Percentiles rank a stretch among this genome's conserved stretches.
Evolutionary conservation across 305 asterid genomes (phyloP).

Genomic region (Solanum aculeatissimum): DNA sequence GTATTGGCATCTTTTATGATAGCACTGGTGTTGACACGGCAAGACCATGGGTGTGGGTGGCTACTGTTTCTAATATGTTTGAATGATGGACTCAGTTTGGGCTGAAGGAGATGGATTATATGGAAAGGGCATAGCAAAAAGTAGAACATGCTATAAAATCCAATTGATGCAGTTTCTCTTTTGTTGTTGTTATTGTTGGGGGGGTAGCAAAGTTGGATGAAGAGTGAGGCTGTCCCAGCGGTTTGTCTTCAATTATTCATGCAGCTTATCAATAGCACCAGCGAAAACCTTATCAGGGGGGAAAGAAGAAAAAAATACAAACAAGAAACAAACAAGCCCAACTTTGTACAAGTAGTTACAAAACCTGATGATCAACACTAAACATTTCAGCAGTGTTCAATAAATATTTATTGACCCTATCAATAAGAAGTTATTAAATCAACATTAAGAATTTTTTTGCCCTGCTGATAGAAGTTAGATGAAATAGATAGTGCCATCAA

Average conservation of each 20-base stretch:
- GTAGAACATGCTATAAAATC: no score
- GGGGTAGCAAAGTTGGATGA: no score
- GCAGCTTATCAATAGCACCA: neutral
- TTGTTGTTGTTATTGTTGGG: no score
- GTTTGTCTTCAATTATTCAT: neutral
- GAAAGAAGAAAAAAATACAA: no score
- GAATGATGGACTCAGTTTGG: neutral
- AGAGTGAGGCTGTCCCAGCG: no score
- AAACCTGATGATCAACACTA: neutral
- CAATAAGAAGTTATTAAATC: neutral
- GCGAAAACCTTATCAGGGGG: neutral
- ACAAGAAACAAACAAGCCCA: neutral
- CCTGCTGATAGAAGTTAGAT: neutral
- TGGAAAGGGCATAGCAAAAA: no score
- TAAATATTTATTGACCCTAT: neutral
- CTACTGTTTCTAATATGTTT: neutral
- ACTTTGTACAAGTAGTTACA: neutral
- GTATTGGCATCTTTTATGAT: neutral
- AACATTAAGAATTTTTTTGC: neutral
- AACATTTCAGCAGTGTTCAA: neutral
- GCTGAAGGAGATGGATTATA: neutral
- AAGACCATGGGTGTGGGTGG: neutral
- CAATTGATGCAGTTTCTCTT: no score
- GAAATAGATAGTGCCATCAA: neutral
- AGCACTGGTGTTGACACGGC: neutral